Evolutionary conservation across 306 rosid species (phyloP).

Genomic region (Prosopis cineraria): DNA sequence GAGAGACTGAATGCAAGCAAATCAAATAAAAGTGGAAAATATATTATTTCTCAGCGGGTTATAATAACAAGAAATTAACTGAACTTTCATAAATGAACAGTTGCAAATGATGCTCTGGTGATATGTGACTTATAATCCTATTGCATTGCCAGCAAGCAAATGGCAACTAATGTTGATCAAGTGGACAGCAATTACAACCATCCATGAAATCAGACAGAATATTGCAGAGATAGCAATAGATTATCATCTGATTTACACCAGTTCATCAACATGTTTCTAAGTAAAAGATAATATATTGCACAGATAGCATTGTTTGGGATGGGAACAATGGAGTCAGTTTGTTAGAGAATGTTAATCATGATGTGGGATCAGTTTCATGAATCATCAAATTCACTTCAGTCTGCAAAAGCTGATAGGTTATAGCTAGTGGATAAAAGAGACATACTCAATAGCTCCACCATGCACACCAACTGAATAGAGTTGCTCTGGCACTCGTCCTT

Average conservation of each 20-base stretch:
- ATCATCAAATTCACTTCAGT: constrained; percentile 26
- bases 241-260: constrained; percentile 16
- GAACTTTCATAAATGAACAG: neutral
- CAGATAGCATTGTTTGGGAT: neutral
- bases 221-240: constrained; percentile 12
- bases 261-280: neutral
- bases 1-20: constrained; percentile 64
- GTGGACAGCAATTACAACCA: neutral
- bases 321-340: neutral
- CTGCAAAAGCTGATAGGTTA: constrained; percentile 28
- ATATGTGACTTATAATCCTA: constrained; percentile 14
- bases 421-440: constrained; percentile 29
- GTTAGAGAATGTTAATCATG: neutral
- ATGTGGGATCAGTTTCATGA: neutral
- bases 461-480: constrained; percentile 90
- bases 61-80: neutral
- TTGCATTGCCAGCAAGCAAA: constrained; percentile 13
- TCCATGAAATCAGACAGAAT: constrained; percentile 12
- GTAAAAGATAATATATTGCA: constrained; percentile 5
- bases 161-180: constrained; percentile 19
- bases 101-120: constrained; percentile 9
- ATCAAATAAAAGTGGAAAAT: constrained; percentile 19
- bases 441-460: constrained; percentile 97
- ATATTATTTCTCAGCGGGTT: constrained; percentile 21
- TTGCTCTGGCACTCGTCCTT: constrained; percentile 88